These are phyloP conservation scores for Podaxis sp. DNA, from an alignment of 768 basidiomycete species.

Conservation along the genomic window DNA sequence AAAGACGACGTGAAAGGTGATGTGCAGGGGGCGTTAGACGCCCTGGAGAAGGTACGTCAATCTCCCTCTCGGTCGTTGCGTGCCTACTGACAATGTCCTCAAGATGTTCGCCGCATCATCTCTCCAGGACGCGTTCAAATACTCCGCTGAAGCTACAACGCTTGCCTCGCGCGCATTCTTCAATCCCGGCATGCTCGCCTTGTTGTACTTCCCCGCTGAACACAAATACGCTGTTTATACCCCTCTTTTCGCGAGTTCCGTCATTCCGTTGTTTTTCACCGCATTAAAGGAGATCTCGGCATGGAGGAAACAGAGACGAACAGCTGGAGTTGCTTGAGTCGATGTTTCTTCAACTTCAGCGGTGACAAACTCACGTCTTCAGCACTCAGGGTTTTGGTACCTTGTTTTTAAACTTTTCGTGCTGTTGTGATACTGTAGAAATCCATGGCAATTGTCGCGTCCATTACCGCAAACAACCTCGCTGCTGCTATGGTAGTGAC, in stretches of 20 bases:
- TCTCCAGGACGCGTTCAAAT: constrained; percentile 41
- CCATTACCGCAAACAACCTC: too few relatives aligned
- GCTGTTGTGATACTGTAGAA: too few relatives aligned
- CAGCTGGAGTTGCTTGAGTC: neutral
- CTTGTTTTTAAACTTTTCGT: neutral
- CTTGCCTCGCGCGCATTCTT: constrained; percentile 88
- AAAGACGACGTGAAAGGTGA: constrained; percentile 70
- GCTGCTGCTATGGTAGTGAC: too few relatives aligned
- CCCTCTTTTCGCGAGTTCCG: constrained; percentile 87
- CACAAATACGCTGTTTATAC: constrained; percentile 98
- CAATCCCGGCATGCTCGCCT: constrained; percentile 92
- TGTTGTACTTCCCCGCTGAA: constrained; percentile 96
- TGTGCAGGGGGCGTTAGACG: constrained; percentile 63
- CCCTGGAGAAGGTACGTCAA: constrained; percentile 63
- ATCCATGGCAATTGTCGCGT: too few relatives aligned
- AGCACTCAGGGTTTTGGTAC: neutral
- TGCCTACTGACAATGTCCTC: neutral
- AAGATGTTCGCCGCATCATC: constrained; percentile 41
- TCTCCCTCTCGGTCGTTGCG: neutral
- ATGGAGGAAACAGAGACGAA: constrained; percentile 41
- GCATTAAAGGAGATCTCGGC: constrained; percentile 66
- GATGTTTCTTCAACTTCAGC: neutral
- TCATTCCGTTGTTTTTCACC: constrained; percentile 77
- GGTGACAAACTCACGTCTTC: neutral
- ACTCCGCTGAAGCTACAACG: constrained; percentile 59